Evolutionary conservation across 2,329 filamentous ascomycete species (phyloP).

Genomic region (Aspergillus quadrilineatus): DNA sequence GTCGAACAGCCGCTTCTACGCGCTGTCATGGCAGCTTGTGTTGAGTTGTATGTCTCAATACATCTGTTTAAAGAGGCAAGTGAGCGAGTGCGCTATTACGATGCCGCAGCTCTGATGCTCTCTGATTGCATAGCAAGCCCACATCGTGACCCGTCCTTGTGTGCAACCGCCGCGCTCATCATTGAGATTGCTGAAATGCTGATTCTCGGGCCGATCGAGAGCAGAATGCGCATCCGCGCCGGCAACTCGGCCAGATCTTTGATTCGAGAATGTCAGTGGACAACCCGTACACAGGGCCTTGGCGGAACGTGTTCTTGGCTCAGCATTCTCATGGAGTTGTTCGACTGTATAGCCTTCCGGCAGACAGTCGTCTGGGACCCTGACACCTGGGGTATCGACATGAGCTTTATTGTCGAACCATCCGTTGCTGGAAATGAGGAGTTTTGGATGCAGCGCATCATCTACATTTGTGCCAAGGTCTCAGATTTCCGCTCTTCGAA

Average conservation of each 20-base stretch:
- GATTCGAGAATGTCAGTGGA: conserved; percentile 88
- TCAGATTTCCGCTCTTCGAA: conserved; percentile 66
- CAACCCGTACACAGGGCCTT: conserved; percentile 72
- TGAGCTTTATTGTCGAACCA: conserved; percentile 63
- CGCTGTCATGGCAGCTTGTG: conserved; percentile 85
- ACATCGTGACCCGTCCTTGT: conserved; percentile 77
- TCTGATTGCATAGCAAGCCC: conserved; percentile 77
- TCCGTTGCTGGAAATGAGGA: conserved; percentile 67
- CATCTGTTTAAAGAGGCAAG: conserved; percentile 71
- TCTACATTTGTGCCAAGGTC: conserved; percentile 85
- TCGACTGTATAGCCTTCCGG: conserved; percentile 76
- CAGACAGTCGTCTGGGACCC: conserved; percentile 87
- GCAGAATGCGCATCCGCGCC: conserved; percentile 88
- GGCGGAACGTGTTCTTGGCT: conserved; percentile 92
- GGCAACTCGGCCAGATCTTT: conserved; percentile 79
- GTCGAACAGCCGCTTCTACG: conserved; percentile 82
- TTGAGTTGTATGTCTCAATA: conserved; percentile 74
- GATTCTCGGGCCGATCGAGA: conserved; percentile 72
- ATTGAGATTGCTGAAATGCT: conserved; percentile 93
- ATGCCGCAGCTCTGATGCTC: conserved; percentile 77
- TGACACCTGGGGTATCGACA: conserved; percentile 83
- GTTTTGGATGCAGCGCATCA: conserved; percentile 81
- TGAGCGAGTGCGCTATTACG: conserved; percentile 79
- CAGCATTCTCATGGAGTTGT: conserved; percentile 85
- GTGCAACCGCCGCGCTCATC: conserved; percentile 81